These are phyloP conservation scores for Tylopilus sp. DNA, from an alignment of 768 basidiomycete genomes.

Conservation along the genomic window DNA sequence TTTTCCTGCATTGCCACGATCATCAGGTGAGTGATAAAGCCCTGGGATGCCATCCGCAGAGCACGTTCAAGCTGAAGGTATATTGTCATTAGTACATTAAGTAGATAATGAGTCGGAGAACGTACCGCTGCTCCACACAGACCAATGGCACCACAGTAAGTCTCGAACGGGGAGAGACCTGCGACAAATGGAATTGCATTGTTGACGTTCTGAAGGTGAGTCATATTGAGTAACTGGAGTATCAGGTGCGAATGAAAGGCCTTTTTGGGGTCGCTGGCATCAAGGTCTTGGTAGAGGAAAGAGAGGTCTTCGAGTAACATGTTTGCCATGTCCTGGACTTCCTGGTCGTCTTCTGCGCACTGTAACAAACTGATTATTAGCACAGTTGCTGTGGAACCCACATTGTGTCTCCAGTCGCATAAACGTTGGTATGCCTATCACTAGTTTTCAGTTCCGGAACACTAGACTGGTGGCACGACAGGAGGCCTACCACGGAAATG, in stretches of 20 bases:
- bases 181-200: background rate
- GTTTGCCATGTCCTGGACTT: background rate
- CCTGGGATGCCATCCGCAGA: background rate
- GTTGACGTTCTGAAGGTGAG: background rate
- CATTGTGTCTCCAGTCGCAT: too few species aligned
- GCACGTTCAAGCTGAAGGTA: background rate
- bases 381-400: background rate
- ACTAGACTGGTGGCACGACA: background rate
- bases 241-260: too few species aligned
- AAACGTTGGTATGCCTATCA: slow-evolving; percentile 4
- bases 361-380: slow-evolving; percentile 2
- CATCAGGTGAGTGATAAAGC: background rate
- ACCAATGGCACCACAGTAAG: slow-evolving; percentile 1
- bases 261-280: too few species aligned
- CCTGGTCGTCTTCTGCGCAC: background rate
- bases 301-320: slow-evolving; percentile 3
- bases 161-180: background rate
- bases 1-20: background rate
- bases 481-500: background rate
- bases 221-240: too few species aligned
- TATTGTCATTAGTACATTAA: too few species aligned
- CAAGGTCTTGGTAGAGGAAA: too few species aligned
- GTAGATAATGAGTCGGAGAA: too few species aligned
- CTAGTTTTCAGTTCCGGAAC: background rate
- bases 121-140: background rate